These are phyloP conservation scores for Fraxinus nigra DNA, from an alignment of 305 asterid genomes.

Conservation along the genomic window DNA sequence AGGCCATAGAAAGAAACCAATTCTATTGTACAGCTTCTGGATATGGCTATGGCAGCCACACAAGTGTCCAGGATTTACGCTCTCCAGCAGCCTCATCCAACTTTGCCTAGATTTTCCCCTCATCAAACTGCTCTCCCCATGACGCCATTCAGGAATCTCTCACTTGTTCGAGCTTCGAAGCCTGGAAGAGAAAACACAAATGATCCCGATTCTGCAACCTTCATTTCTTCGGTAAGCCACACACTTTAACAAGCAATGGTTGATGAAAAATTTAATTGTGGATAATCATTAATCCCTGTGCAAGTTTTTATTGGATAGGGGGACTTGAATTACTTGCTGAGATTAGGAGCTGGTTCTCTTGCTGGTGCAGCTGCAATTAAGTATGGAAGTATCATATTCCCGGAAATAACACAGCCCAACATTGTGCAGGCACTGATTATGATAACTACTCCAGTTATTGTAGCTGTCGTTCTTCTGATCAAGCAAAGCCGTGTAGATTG, in stretches of 20 bases:
- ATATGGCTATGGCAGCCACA: background rate
- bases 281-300: background rate
- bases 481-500: conserved; percentile 32
- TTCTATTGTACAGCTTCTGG: background rate
- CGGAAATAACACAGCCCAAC: conserved; percentile 40
- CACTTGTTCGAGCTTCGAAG: conserved; percentile 26
- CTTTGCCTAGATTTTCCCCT: background rate
- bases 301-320: conserved; percentile 15
- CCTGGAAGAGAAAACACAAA: conserved; percentile 19
- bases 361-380: conserved; percentile 44
- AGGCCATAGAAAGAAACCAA: background rate
- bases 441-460: conserved; percentile 34
- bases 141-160: background rate
- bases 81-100: background rate
- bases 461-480: conserved; percentile 29
- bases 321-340: conserved; percentile 32
- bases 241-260: background rate
- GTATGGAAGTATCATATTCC: conserved; percentile 39
- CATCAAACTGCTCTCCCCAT: background rate
- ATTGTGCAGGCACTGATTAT: conserved; percentile 30
- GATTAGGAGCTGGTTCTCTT: conserved; percentile 42
- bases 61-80: background rate
- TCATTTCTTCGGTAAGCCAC: conserved; percentile 31
- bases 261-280: background rate
- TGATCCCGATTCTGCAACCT: conserved; percentile 13